Conservation (phyloP, 805 yeast species). For the Candida piceae region DNA sequence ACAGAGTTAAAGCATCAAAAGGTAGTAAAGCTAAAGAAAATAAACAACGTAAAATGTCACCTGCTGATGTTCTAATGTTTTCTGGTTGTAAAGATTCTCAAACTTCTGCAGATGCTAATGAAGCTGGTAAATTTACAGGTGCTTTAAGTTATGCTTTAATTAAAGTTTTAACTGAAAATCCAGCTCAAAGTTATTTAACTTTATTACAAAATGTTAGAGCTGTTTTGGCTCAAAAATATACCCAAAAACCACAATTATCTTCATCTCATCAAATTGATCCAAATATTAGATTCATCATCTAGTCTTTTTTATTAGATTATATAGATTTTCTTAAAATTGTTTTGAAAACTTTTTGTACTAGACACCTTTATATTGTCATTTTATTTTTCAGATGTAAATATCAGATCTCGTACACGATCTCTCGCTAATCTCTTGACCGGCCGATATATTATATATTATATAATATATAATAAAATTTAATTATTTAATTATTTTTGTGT, state of each 20-base stretch:
- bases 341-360: not conserved
- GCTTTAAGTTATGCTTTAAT: constrained; percentile 83
- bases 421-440: too few relatives aligned
- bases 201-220: constrained; percentile 67
- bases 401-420: too few relatives aligned
- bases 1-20: constrained; percentile 29
- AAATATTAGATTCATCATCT: constrained; percentile 35
- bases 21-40: constrained; percentile 34
- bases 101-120: constrained; percentile 77
- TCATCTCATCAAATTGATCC: constrained; percentile 77
- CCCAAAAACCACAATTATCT: constrained; percentile 81
- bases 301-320: not conserved
- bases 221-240: constrained; percentile 56
- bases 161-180: constrained; percentile 52
- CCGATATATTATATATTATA: too few relatives aligned
- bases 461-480: too few relatives aligned
- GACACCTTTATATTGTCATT: too few relatives aligned
- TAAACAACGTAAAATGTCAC: constrained; percentile 54
- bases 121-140: constrained; percentile 69
- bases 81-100: constrained; percentile 84
- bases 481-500: not conserved
- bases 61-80: constrained; percentile 72
- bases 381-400: too few relatives aligned
- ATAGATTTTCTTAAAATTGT: not conserved
- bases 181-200: constrained; percentile 63